Percentiles rank a stretch among this genome's conserved stretches.
phyloP scores from a whole-genome alignment of 495 filamentous ascomycete genomes.

The Pyrenula aspistea region DNA sequence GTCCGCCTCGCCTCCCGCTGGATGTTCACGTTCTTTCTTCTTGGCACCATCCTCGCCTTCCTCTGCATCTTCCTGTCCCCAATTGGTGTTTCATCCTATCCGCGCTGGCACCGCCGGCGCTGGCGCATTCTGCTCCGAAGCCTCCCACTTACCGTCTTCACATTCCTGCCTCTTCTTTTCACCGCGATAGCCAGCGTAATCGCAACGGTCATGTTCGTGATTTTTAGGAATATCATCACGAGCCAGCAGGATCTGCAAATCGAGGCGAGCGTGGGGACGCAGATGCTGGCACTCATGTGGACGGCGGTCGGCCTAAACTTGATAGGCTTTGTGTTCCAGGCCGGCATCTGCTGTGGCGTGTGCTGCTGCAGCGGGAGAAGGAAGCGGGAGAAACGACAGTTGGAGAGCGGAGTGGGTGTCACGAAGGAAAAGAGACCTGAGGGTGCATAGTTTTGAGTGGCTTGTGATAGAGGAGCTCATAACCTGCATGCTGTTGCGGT shows the following conservation, averaged over 20 bases:
- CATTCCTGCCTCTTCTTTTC: slow-evolving; percentile 49
- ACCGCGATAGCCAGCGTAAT: slow-evolving; percentile 60
- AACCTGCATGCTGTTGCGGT: no score
- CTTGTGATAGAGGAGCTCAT: no score
- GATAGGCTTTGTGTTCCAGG: slow-evolving; percentile 57
- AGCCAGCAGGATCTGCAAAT: slow-evolving; percentile 62
- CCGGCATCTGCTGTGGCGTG: slow-evolving; percentile 53
- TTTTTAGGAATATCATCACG: slow-evolving; percentile 56
- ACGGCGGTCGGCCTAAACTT: slow-evolving; percentile 54
- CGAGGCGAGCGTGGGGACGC: slow-evolving; percentile 48
- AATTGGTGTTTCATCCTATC: slow-evolving; percentile 40
- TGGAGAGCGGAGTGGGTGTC: background rate
- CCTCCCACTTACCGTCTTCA: slow-evolving; percentile 43
- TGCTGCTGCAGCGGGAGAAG: slow-evolving; percentile 26
- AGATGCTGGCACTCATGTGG: slow-evolving; percentile 91
- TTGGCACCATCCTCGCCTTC: slow-evolving; percentile 52
- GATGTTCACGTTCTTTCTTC: slow-evolving; percentile 86
- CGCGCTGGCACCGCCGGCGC: slow-evolving; percentile 32
- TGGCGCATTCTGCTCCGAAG: slow-evolving; percentile 34
- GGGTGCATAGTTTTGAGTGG: no score
- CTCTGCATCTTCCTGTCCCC: slow-evolving; percentile 55
- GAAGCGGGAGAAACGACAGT: slow-evolving; percentile 6
- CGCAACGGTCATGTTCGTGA: slow-evolving; percentile 68
- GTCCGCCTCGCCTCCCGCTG: slow-evolving; percentile 67
- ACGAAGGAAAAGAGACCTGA: background rate